These are phyloP conservation scores for Heimioporus sp. DNA, from an alignment of 768 basidiomycete genomes.

Conservation along the genomic window DNA sequence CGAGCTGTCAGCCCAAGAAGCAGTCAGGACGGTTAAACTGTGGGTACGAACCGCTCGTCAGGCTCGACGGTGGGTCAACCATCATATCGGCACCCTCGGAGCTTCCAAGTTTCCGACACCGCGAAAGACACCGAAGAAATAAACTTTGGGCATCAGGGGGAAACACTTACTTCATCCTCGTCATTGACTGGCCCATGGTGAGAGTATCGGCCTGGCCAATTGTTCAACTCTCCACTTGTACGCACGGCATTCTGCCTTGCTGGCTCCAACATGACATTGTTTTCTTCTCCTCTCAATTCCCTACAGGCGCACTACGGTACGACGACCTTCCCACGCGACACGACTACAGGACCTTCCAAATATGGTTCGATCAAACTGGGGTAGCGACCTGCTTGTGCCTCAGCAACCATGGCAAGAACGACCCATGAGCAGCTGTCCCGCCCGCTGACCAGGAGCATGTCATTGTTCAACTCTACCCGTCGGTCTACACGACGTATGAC, in stretches of 20 bases:
- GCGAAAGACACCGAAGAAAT: neutral
- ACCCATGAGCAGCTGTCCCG: conserved; percentile 11
- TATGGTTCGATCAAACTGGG: conserved; percentile 10
- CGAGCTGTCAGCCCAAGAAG: neutral
- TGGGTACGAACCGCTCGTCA: neutral
- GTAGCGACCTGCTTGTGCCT: neutral
- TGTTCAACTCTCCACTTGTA: no score
- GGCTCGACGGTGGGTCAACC: neutral
- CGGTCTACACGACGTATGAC: conserved; percentile 23
- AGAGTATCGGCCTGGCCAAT: no score
- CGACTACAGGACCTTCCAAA: conserved; percentile 34
- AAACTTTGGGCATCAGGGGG: neutral
- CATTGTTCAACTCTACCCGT: conserved; percentile 5
- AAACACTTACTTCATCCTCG: neutral
- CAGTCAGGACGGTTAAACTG: neutral
- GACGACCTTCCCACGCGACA: conserved; percentile 16
- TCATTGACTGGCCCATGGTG: neutral
- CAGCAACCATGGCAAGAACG: conserved; percentile 17
- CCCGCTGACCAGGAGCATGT: conserved; percentile 26
- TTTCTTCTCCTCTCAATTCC: neutral
- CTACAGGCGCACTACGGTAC: neutral
- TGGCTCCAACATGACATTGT: no score
- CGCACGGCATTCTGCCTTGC: no score
- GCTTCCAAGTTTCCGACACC: neutral
- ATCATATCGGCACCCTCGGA: neutral